Conservation (phyloP, 805 yeast species). For the Schwanniomyces pseudopolymorphus region DNA sequence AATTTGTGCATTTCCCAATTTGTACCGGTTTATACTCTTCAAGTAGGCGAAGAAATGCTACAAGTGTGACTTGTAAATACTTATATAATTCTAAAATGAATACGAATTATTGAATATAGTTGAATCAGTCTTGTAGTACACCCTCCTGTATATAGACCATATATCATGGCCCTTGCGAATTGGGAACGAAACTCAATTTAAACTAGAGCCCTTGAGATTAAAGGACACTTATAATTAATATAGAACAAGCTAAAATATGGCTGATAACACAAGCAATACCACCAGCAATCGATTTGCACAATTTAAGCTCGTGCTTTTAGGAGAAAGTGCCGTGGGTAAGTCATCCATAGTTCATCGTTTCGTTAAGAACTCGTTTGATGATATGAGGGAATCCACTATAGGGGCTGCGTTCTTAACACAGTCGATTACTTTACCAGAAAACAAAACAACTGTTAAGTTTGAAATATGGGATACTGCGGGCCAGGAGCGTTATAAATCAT, state of each 20-base stretch:
- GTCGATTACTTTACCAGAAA: slow-evolving; percentile 53
- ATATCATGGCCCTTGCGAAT: background rate
- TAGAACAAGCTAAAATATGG: slow-evolving; percentile 3
- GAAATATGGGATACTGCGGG: slow-evolving; percentile 98
- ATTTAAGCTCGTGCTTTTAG: slow-evolving; percentile 68
- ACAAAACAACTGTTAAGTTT: slow-evolving; percentile 56
- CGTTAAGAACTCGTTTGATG: slow-evolving; percentile 72
- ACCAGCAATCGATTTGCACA: slow-evolving; percentile 30
- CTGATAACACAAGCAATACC: slow-evolving; percentile 3
- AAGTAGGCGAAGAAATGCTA: background rate
- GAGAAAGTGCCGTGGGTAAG: slow-evolving; percentile 84
- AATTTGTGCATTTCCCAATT: background rate
- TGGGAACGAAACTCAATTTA: background rate
- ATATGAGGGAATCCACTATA: slow-evolving; percentile 73
- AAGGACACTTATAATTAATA: background rate
- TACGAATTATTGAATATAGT: background rate
- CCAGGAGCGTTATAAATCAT: slow-evolving; percentile 50
- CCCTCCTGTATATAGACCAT: background rate
- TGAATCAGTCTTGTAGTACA: background rate
- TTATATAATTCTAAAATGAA: background rate
- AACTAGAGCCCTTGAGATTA: background rate
- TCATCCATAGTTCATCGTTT: slow-evolving; percentile 58
- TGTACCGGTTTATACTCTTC: background rate
- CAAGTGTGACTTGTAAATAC: background rate
- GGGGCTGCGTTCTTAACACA: slow-evolving; percentile 85